Percentiles rank a stretch among this genome's conserved stretches.
Evolutionary conservation across 2,329 filamentous ascomycete species (phyloP).

Genomic region (Microthyrium microscopicum): DNA sequence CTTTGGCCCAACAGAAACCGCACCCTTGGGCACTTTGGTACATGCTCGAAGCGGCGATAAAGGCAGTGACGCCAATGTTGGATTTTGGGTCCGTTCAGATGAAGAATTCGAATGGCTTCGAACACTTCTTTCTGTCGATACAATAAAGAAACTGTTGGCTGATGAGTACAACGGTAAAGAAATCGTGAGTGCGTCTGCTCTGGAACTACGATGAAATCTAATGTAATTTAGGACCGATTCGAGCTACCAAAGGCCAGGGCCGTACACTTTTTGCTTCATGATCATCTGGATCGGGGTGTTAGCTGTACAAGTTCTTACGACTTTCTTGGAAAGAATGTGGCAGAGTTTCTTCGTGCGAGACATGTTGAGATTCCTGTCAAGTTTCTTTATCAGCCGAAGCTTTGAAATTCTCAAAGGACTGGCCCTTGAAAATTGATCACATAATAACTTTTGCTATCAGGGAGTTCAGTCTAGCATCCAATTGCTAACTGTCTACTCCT

Average conservation of each 20-base stretch:
- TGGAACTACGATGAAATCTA: background rate
- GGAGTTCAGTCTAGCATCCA: too few relatives aligned
- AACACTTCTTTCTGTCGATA: constrained; percentile 14
- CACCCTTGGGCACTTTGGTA: constrained; percentile 9
- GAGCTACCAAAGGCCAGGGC: constrained; percentile 17
- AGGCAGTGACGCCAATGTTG: constrained; percentile 20
- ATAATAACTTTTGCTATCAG: too few relatives aligned
- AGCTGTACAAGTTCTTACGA: constrained; percentile 11
- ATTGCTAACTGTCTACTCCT: too few relatives aligned
- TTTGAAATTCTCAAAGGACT: too few relatives aligned
- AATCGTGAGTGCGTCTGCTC: constrained; percentile 9
- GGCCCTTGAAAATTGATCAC: too few relatives aligned
- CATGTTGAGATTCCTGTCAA: constrained; percentile 11
- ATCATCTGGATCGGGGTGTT: constrained; percentile 19
- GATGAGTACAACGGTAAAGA: constrained; percentile 16
- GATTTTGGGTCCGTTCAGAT: constrained; percentile 19
- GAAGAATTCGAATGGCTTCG: constrained; percentile 20
- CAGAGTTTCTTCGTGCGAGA: constrained; percentile 10
- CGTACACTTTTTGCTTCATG: constrained; percentile 22
- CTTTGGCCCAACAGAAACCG: constrained; percentile 8
- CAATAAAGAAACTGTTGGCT: constrained; percentile 15
- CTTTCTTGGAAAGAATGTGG: constrained; percentile 12
- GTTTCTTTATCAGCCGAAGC: background rate
- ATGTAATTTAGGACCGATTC: constrained; percentile 12
- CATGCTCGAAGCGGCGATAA: constrained; percentile 16